Percentiles rank a stretch among this genome's conserved stretches.
Evolutionary conservation across 1,284 basidiomycete species (phyloP).

Genomic region (Apiotrichum montevideense): DNA sequence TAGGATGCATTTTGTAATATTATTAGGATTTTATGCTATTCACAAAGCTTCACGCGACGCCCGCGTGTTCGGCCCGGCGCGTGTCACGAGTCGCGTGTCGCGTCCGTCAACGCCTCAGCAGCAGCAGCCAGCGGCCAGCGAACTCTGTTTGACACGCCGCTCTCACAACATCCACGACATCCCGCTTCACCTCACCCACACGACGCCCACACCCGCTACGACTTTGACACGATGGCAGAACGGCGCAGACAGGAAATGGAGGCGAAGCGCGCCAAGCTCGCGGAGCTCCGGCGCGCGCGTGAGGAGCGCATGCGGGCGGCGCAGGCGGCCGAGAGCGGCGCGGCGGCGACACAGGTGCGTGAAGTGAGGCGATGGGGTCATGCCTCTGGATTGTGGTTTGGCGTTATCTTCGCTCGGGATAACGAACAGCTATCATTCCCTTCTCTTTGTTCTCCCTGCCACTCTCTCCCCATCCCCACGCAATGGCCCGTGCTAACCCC

Average conservation of each 20-base stretch:
- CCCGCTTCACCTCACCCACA: not conserved
- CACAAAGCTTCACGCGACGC: not conserved
- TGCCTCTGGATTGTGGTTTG: too few species aligned
- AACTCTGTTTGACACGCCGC: too few species aligned
- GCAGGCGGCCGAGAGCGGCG: constrained; percentile 21
- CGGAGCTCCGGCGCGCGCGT: constrained; percentile 52
- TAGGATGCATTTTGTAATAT: too few species aligned
- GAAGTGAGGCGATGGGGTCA: not conserved
- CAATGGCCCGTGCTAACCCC: not conserved
- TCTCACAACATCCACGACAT: too few species aligned
- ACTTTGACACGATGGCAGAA: constrained; percentile 32
- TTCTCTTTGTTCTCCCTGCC: too few species aligned
- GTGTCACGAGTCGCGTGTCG: too few species aligned
- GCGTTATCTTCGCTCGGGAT: too few species aligned
- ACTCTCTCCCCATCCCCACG: not conserved
- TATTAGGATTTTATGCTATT: too few species aligned
- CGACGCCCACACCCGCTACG: not conserved
- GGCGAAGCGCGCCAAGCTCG: constrained; percentile 82
- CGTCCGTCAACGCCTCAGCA: too few species aligned
- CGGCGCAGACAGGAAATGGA: constrained; percentile 74
- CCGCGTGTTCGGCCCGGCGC: too few species aligned
- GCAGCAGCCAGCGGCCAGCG: too few species aligned
- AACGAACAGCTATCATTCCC: too few species aligned
- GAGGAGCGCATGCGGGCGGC: constrained; percentile 39
- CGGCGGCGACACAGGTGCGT: not conserved